A percentile compares a stretch with the other conserved stretches of the same genome.
Conservation (phyloP, 192 early-diverging fungal genomes). For the Coemansia sp. region DNA sequence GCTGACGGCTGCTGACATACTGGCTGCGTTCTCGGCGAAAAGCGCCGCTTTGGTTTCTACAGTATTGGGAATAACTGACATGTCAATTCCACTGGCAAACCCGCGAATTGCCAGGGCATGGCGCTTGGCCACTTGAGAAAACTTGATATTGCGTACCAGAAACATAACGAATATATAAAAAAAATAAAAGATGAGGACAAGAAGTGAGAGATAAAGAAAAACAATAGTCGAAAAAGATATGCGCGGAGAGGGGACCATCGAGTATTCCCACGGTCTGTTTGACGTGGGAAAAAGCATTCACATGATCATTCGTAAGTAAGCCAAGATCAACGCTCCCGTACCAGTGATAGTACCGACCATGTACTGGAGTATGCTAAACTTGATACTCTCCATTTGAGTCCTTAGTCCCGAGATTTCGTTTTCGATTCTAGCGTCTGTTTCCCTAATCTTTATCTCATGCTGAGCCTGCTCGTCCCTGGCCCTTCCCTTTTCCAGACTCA, state of each 20-base stretch:
- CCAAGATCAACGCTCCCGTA: constrained; percentile 77
- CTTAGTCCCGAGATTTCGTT: constrained; percentile 80
- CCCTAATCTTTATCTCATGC: constrained; percentile 83
- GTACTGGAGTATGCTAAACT: constrained; percentile 79
- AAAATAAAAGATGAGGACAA: not conserved
- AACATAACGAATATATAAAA: not conserved
- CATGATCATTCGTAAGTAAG: constrained; percentile 57
- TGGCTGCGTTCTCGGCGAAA: constrained; percentile 46
- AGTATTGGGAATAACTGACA: constrained; percentile 43
- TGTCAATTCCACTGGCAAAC: constrained; percentile 1
- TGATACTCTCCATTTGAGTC: constrained; percentile 89
- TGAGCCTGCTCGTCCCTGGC: constrained; percentile 83
- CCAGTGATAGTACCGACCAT: constrained; percentile 86
- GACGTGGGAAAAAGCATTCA: constrained; percentile 4
- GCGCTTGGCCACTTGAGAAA: not conserved
- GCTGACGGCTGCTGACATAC: constrained; percentile 33
- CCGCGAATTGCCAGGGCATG: not conserved
- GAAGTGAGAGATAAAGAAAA: not conserved
- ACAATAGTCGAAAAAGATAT: too few species aligned
- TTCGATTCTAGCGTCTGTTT: constrained; percentile 88
- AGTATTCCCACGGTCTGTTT: not conserved
- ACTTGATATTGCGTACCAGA: not conserved
- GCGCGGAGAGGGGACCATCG: too few species aligned
- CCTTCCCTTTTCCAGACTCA: constrained; percentile 87
- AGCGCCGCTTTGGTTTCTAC: constrained; percentile 30